Evolutionary conservation across 2,329 filamentous ascomycete species (phyloP).

Genomic region (Diaporthe nobilis): DNA sequence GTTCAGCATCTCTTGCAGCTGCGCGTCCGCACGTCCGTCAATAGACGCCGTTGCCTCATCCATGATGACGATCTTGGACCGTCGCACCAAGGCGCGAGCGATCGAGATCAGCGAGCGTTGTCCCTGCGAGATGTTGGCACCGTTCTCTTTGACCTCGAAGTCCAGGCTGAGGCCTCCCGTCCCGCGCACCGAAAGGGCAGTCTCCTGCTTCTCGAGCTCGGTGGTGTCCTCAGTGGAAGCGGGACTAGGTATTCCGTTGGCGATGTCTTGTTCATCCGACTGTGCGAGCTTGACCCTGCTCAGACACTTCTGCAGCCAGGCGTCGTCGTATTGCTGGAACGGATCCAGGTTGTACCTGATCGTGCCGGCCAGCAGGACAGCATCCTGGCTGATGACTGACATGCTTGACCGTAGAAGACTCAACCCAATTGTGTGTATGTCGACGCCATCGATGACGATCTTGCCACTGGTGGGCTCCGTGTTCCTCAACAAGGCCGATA

Average conservation of each 20-base stretch:
- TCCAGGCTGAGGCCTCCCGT: conserved; percentile 20
- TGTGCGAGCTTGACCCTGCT: conserved; percentile 31
- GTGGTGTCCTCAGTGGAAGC: not conserved
- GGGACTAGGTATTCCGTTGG: not conserved
- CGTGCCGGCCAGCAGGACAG: conserved; percentile 68
- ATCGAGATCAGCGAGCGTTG: conserved; percentile 81
- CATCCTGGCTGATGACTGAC: conserved; percentile 69
- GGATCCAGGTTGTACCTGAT: conserved; percentile 67
- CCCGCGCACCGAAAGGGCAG: not conserved
- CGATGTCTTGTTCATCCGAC: not conserved
- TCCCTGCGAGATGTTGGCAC: conserved; percentile 79
- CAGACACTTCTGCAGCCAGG: conserved; percentile 39
- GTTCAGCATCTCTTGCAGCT: conserved; percentile 78
- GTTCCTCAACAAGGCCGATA: conserved; percentile 29
- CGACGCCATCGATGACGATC: conserved; percentile 78
- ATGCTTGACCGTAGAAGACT: conserved; percentile 65
- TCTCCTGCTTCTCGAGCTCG: conserved; percentile 28
- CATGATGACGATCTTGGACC: conserved; percentile 79
- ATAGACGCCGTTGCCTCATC: conserved; percentile 81
- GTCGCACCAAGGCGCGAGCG: conserved; percentile 77
- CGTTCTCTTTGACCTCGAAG: conserved; percentile 73
- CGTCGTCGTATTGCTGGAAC: conserved; percentile 51
- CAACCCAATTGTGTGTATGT: conserved; percentile 57
- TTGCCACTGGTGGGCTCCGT: conserved; percentile 45
- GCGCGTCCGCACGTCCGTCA: conserved; percentile 80